phyloP scores from a whole-genome alignment of 1,284 basidiomycete species.

The Meira miltonrushii region DNA sequence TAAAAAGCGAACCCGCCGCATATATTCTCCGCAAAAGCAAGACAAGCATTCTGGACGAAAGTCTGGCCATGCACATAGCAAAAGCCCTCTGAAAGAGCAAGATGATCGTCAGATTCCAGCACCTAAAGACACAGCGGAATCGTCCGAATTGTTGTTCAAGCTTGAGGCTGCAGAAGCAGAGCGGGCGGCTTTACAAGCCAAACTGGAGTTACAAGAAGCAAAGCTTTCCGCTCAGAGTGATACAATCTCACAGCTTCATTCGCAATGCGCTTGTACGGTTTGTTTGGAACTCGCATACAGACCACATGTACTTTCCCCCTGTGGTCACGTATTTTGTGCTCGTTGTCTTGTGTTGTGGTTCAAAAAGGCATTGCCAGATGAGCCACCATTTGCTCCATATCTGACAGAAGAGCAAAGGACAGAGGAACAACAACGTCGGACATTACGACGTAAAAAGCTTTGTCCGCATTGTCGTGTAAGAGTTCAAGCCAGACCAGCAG shows the following conservation, averaged over 20 bases:
- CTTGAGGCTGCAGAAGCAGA: too few relatives aligned
- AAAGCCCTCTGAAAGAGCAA: too few relatives aligned
- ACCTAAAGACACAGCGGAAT: too few relatives aligned
- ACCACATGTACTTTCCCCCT: conserved; percentile 40
- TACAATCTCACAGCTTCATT: conserved; percentile 23
- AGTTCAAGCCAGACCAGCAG: conserved; percentile 35
- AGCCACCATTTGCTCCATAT: background rate
- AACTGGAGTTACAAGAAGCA: too few relatives aligned
- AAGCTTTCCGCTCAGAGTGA: conserved; percentile 15
- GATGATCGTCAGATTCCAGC: too few relatives aligned
- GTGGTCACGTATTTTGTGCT: conserved; percentile 47
- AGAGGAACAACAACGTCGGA: conserved; percentile 16
- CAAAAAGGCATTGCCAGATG: conserved; percentile 17
- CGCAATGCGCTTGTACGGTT: conserved; percentile 32
- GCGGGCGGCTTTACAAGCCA: too few relatives aligned
- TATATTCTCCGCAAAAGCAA: too few relatives aligned
- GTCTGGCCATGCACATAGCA: too few relatives aligned
- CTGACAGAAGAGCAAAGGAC: background rate
- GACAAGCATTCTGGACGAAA: too few relatives aligned
- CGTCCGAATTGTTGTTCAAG: too few relatives aligned
- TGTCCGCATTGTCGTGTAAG: conserved; percentile 45
- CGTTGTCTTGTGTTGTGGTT: conserved; percentile 46
- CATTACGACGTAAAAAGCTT: conserved; percentile 36
- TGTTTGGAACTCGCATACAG: conserved; percentile 40
- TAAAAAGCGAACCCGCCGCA: too few relatives aligned